phyloP scores from a whole-genome alignment of 2,329 filamentous ascomycete genomes.

The Aquanectria penicillioides region DNA sequence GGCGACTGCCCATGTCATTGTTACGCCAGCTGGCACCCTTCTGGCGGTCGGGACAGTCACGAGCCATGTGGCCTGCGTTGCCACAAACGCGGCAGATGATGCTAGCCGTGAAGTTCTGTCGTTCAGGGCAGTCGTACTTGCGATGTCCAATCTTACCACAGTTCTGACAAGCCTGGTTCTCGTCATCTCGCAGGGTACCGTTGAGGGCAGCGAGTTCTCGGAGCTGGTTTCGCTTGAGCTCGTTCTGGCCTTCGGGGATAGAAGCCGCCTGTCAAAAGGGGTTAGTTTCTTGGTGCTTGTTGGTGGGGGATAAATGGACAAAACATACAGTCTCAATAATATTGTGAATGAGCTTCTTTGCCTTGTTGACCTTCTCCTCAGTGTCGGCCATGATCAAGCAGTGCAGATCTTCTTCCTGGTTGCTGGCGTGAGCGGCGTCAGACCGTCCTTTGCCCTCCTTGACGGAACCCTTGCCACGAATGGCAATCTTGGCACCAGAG shows the following conservation, averaged over 20 bases:
- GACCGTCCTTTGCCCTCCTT: slow-evolving; percentile 99
- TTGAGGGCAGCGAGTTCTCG: slow-evolving; percentile 97
- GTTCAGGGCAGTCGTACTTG: slow-evolving; percentile 98
- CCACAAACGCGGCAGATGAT: slow-evolving; percentile 99
- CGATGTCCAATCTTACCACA: slow-evolving; percentile 98
- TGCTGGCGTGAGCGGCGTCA: slow-evolving; percentile 98
- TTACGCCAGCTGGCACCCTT: slow-evolving; percentile 94
- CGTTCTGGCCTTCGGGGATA: slow-evolving; percentile 98
- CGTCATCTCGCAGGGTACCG: slow-evolving; percentile 97
- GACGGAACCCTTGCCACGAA: slow-evolving; percentile 98
- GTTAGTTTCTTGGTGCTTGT: slow-evolving; percentile 34
- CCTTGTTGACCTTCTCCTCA: slow-evolving; percentile 99
- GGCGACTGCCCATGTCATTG: slow-evolving; percentile 65
- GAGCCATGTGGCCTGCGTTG: slow-evolving; percentile 97
- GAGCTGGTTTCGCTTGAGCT: slow-evolving; percentile 98
- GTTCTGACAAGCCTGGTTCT: slow-evolving; percentile 99
- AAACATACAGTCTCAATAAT: slow-evolving; percentile 93
- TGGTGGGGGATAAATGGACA: neutral
- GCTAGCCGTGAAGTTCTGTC: slow-evolving; percentile 98
- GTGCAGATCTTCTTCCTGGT: slow-evolving; percentile 99
- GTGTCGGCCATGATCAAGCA: slow-evolving; percentile 99
- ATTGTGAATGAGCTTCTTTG: slow-evolving; percentile 97
- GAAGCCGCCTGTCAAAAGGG: slow-evolving; percentile 80
- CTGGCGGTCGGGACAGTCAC: slow-evolving; percentile 95
- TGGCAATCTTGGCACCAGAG: slow-evolving; percentile 97